Evolutionary conservation across 345 rosid species (phyloP), one percentile per base, ranked within the genome.

Genomic region (Corymbia maculata): DNA sequence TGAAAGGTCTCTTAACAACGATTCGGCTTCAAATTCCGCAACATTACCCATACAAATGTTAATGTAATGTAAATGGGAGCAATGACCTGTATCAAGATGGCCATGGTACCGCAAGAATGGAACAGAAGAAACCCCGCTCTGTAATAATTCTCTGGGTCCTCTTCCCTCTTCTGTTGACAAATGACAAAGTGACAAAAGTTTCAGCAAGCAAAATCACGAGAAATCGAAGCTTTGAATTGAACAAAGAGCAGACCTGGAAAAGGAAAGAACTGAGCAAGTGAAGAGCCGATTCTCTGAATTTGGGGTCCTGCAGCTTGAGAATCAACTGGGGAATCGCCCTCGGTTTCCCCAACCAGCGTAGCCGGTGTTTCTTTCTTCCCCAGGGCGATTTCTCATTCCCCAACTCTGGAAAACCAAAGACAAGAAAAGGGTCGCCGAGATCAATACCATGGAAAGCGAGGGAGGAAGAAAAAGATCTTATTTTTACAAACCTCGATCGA

Each of bases 71-170:
- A 36, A 32, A 75, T 8, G 13, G 22, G 59, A 49, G 28, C 14
- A 49, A 13, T 52, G 53, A 86, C 89, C 90, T 86, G 90, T 79
- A 79, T 68, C 88, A 89, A 42, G 90, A 89, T 79, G 55, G 80
- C 49, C 88, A 89, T 59, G 70, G 88, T 86, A 50, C 90, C 45
- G 22, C 53, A 86, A 6, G 90, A 89, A 86, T 86, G 6, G 64
- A 86, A 89, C 66, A 89, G 16, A 53, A 89, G 88, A 17, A 86
- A 86, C 42, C 51, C 90, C 42, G 75, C 61, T 14, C 50, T 79
- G 88, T 9, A 55, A 44, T 89, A 89, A 45, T 89, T 86, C 70
- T 57, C 88, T 17, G 82, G 82, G 55, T 89, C 88, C 26, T 89
- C 90, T 50, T 86, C 88, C 64, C 88, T 79, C 64, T 89, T 89